Conservation (phyloP, 73 alveolate species). For the Paramecium sonneborni region DNA sequence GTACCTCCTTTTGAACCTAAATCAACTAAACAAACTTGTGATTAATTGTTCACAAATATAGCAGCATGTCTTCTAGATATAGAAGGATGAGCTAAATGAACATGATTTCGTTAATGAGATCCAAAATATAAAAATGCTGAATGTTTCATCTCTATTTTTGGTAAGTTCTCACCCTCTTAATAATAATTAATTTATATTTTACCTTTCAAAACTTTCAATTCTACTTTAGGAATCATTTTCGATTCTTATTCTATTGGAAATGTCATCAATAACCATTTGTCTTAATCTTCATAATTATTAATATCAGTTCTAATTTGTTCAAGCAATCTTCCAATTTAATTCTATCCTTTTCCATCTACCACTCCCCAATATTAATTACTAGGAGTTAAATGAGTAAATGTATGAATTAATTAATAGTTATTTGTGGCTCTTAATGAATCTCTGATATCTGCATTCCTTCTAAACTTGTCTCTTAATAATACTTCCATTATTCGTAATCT, state of each 20-base stretch:
- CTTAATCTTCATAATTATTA: conserved; percentile 69
- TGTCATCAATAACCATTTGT: conserved; percentile 72
- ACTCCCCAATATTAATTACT: conserved; percentile 82
- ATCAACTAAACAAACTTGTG: conserved; percentile 74
- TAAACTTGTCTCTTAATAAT: conserved; percentile 78
- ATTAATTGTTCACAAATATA: conserved; percentile 68
- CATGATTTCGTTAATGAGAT: conserved; percentile 72
- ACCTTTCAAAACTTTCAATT: conserved; percentile 56
- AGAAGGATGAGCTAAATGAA: conserved; percentile 78
- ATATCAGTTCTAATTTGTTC: conserved; percentile 74
- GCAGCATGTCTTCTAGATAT: conserved; percentile 84
- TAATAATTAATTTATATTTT: background rate
- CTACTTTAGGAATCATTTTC: conserved; percentile 71
- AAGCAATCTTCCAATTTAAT: conserved; percentile 75
- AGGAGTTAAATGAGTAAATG: conserved; percentile 49
- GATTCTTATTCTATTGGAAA: conserved; percentile 75
- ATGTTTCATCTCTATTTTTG: conserved; percentile 69
- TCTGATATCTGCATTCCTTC: conserved; percentile 76
- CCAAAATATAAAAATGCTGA: conserved; percentile 76
- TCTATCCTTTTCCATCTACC: conserved; percentile 77
- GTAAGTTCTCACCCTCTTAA: conserved; percentile 71
- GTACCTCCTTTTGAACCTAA: conserved; percentile 82
- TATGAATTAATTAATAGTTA: conserved; percentile 58
- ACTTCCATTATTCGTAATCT: conserved; percentile 77
- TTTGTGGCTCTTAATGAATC: conserved; percentile 76